Percentiles rank a stretch among this genome's conserved stretches.
phyloP scores from a whole-genome alignment of 805 yeast genomes.

The Limtongia smithiae region DNA sequence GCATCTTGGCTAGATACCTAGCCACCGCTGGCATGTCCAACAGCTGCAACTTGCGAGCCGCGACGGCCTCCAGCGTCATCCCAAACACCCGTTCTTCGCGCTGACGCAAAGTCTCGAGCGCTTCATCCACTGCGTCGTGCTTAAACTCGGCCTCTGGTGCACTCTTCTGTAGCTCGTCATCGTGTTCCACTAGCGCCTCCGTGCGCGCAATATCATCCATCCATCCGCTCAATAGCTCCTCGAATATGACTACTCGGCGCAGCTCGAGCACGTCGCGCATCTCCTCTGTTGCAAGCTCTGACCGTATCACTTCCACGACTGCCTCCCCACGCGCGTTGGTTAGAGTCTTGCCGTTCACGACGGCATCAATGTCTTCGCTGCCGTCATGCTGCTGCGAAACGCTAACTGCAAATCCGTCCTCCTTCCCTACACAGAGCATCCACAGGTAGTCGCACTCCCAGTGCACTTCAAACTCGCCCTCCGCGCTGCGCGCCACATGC shows the following conservation, averaged over 20 bases:
- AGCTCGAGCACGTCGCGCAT: constrained; percentile 17
- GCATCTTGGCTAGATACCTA: constrained; percentile 4
- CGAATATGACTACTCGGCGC: constrained; percentile 17
- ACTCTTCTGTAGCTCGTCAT: background rate
- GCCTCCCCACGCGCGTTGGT: constrained; percentile 10
- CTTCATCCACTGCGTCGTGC: constrained; percentile 1
- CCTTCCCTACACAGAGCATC: constrained; percentile 18
- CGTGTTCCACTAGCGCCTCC: constrained; percentile 1
- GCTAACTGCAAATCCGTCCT: constrained; percentile 16
- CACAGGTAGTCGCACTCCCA: constrained; percentile 29
- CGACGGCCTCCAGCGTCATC: constrained; percentile 6
- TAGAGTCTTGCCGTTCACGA: constrained; percentile 2
- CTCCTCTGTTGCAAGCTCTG: constrained; percentile 3
- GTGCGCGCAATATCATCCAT: background rate
- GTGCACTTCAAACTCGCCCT: constrained; percentile 1
- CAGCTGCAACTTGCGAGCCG: constrained; percentile 6
- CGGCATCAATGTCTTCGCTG: constrained; percentile 11
- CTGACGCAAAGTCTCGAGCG: constrained; percentile 13
- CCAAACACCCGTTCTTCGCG: constrained; percentile 19
- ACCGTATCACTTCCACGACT: constrained; percentile 5
- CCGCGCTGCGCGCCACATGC: constrained; percentile 1
- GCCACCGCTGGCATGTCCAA: constrained; percentile 9
- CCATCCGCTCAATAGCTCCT: constrained; percentile 13
- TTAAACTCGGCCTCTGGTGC: too few species aligned
- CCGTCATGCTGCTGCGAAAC: constrained; percentile 11